Conservation (phyloP, 2,329 filamentous ascomycete genomes). For the Ilyonectria robusta region DNA sequence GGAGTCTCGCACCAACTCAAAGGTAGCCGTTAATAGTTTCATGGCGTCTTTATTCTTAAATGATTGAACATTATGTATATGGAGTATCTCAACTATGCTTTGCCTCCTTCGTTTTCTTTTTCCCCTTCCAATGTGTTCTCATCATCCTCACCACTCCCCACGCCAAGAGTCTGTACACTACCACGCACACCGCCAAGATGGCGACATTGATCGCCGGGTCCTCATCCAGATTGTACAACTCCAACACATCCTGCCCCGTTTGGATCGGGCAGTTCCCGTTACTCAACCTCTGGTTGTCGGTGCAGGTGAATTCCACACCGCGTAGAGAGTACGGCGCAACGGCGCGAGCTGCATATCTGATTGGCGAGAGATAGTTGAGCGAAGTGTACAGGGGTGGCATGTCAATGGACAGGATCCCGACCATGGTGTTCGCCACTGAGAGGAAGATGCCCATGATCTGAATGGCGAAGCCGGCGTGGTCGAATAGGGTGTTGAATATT, state of each 20-base stretch:
- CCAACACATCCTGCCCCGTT: constrained; percentile 76
- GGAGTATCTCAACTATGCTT: not conserved
- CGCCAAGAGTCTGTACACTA: constrained; percentile 76
- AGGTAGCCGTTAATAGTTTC: too few relatives aligned
- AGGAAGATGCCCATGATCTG: constrained; percentile 80
- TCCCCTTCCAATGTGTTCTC: constrained; percentile 66
- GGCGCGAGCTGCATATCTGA: constrained; percentile 78
- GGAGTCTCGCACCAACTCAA: too few relatives aligned
- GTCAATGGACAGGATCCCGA: constrained; percentile 78
- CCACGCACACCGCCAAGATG: constrained; percentile 72
- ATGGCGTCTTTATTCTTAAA: too few relatives aligned
- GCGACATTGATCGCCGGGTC: constrained; percentile 73
- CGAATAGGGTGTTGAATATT: constrained; percentile 84
- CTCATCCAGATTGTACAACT: constrained; percentile 76
- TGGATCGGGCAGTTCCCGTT: constrained; percentile 75
- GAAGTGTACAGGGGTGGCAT: constrained; percentile 76
- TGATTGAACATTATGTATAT: not conserved
- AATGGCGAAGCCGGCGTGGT: constrained; percentile 82
- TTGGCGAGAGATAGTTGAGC: constrained; percentile 80
- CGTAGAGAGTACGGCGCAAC: constrained; percentile 76
- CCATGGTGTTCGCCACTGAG: constrained; percentile 79
- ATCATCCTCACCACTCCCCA: constrained; percentile 70
- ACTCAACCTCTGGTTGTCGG: constrained; percentile 69
- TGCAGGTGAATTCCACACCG: constrained; percentile 75
- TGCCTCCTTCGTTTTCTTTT: constrained; percentile 39